A percentile compares a stretch with the other conserved stretches of the same genome.
These are phyloP conservation scores for Cystofilobasidium ferigula DNA, from an alignment of 768 basidiomycete genomes.

Conservation along the genomic window DNA sequence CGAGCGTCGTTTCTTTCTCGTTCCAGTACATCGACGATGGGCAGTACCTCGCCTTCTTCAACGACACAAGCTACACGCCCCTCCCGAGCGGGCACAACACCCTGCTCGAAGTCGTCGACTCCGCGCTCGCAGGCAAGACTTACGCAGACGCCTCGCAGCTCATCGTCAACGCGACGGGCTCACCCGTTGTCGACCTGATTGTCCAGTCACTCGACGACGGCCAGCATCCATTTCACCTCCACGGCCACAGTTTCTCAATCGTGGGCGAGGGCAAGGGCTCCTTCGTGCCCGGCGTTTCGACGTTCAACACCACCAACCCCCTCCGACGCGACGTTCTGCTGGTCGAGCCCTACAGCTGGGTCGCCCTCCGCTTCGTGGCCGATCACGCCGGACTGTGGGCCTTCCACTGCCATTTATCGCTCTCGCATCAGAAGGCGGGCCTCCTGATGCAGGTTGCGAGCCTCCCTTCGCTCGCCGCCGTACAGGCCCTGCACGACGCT, in stretches of 20 bases:
- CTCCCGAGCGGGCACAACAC: conserved; percentile 6
- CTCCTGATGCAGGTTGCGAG: conserved; percentile 11
- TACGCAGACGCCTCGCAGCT: conserved; percentile 26
- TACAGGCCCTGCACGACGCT: background rate
- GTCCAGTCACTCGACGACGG: conserved; percentile 34
- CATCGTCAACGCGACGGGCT: conserved; percentile 20
- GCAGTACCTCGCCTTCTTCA: conserved; percentile 14
- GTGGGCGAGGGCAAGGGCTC: conserved; percentile 13
- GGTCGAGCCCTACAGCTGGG: conserved; percentile 41
- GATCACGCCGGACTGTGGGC: conserved; percentile 37
- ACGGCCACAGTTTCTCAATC: conserved; percentile 25
- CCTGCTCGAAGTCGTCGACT: conserved; percentile 3
- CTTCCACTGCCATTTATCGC: conserved; percentile 5
- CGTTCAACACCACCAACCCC: conserved; percentile 39
- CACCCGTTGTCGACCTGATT: conserved; percentile 27
- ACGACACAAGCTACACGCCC: conserved; percentile 6
- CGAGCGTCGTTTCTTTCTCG: background rate
- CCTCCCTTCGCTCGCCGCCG: background rate
- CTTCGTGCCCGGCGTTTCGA: background rate
- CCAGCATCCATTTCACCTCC: conserved; percentile 35
- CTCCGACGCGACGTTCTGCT: conserved; percentile 41
- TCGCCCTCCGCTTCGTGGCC: conserved; percentile 44
- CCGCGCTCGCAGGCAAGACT: conserved; percentile 3
- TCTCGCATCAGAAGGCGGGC: background rate
- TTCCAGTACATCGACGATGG: background rate